A percentile compares a stretch with the other conserved stretches of the same genome.
Conservation (phyloP, 1,284 basidiomycete species). For the Tranzscheliella williamsii region DNA sequence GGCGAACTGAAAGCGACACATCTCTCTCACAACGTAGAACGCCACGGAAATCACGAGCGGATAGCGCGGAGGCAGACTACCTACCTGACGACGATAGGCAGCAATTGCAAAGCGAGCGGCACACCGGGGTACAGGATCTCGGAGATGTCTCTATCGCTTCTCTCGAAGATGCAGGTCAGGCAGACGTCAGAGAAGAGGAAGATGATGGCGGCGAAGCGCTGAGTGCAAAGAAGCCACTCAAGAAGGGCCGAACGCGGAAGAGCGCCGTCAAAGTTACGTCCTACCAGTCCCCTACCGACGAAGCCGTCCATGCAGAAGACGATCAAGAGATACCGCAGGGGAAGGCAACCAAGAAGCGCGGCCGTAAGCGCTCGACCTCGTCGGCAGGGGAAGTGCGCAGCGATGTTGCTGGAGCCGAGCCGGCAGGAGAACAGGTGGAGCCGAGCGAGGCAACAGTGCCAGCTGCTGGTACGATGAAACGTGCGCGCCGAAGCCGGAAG, state of each 20-base stretch:
- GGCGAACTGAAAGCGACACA: slow-evolving; percentile 10
- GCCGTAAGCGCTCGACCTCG: slow-evolving; percentile 7
- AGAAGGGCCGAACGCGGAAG: background rate
- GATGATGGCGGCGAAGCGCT: background rate
- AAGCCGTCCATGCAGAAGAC: background rate
- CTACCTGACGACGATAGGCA: slow-evolving; percentile 28
- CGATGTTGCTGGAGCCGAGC: background rate
- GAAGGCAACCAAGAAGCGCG: slow-evolving; percentile 5
- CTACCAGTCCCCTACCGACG: background rate
- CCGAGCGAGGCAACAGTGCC: no score
- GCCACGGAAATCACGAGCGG: slow-evolving; percentile 20
- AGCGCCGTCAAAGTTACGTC: background rate
- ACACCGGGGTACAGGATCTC: slow-evolving; percentile 1
- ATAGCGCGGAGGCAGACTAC: slow-evolving; percentile 26
- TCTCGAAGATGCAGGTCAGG: slow-evolving; percentile 2
- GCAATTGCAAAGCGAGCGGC: slow-evolving; percentile 9
- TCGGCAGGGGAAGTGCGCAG: no score
- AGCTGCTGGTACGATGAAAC: no score
- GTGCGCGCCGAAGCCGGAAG: slow-evolving; percentile 9
- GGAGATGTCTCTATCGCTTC: slow-evolving; percentile 24
- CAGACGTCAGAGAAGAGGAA: background rate
- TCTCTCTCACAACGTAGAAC: no score
- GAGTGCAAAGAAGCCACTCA: no score
- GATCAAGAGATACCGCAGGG: background rate
- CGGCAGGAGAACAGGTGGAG: slow-evolving; percentile 2